These are phyloP conservation scores for Strobilomyces echinocephalus DNA, from an alignment of 768 basidiomycete species.

Conservation along the genomic window DNA sequence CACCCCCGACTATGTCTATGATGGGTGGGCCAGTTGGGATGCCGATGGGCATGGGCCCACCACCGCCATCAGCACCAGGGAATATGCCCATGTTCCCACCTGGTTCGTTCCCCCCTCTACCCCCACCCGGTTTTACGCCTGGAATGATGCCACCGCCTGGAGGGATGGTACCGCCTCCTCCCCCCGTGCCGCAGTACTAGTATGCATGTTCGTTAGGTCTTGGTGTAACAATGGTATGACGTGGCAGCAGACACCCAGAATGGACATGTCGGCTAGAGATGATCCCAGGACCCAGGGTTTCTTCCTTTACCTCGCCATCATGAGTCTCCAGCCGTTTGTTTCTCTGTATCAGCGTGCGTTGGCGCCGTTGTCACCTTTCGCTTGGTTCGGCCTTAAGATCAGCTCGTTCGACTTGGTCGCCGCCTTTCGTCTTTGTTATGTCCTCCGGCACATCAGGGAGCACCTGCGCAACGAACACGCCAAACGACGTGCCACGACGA, in stretches of 20 bases:
- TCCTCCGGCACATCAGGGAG: constrained; percentile 65
- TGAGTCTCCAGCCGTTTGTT: constrained; percentile 40
- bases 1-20: constrained; percentile 39
- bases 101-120: constrained; percentile 54
- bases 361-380: constrained; percentile 58
- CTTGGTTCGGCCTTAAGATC: constrained; percentile 58
- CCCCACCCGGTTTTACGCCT: constrained; percentile 62
- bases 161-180: constrained; percentile 42
- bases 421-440: constrained; percentile 63
- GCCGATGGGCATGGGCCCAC: constrained; percentile 36
- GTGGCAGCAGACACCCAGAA: neutral
- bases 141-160: constrained; percentile 34
- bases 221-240: neutral
- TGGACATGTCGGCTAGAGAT: neutral
- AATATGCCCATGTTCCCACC: constrained; percentile 45
- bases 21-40: constrained; percentile 32
- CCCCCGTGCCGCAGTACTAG: constrained; percentile 36
- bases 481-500: constrained; percentile 31
- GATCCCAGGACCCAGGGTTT: neutral
- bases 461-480: constrained; percentile 41
- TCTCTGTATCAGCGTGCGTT: constrained; percentile 50
- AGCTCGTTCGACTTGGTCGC: constrained; percentile 65
- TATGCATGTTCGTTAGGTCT: constrained; percentile 7
- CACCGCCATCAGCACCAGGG: constrained; percentile 11
- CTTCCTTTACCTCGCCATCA: constrained; percentile 5